Base-by-base conservation (phyloP, 441 rosid species). In the Eutrema salsugineum region DNA sequence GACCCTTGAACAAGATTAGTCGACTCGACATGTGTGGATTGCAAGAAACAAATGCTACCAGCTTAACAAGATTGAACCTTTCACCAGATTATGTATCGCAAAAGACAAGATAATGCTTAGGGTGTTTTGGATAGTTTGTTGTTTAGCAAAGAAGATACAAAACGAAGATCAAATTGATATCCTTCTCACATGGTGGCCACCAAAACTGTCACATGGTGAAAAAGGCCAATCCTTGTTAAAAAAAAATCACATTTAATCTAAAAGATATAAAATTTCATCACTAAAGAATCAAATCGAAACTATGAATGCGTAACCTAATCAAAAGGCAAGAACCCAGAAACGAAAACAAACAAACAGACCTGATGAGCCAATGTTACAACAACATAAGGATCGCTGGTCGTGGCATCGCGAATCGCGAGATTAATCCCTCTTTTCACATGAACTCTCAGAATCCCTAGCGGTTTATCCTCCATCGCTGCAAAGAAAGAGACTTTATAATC, bases 331-430 rank as follows among this genome's bases (percentile, higher is more conserved):
- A 22, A 27, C 19, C 2, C 6, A 38, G 32, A 19, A 14, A 5
- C 0, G 38, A 61, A 24, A 14, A n/a, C n/a, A n/a, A n/a, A n/a
- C n/a, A 62, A 20, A 15, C 54, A 48, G 49, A 77, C 90, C 90
- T 84, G 86, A 14, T 66, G 35, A 24, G 68, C 84, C 67, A 77
- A 56, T 19, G 77, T 68, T 68, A 86, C 19, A 20, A 86, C 78
- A 51, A 79, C 85, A 20, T 86, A 86, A 78, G 90, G 90, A 72
- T 86, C 90, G 46, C 88, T 82, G 66, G 59, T 81, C 0, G 79
- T 62, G 61, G 83, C 28, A 65, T 86, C 90, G 2, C 90, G 83
- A 46, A 86, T 78, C 4, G 86, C 86, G 38, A 86, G 88, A 72
- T 86, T 74, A 63, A 77, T 79, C 43, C 91, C 88, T 79, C 84